Evolutionary conservation across 768 basidiomycete genomes (phyloP), one percentile per base, ranked within the genome.

Genomic region (Pleurotus djamor): DNA sequence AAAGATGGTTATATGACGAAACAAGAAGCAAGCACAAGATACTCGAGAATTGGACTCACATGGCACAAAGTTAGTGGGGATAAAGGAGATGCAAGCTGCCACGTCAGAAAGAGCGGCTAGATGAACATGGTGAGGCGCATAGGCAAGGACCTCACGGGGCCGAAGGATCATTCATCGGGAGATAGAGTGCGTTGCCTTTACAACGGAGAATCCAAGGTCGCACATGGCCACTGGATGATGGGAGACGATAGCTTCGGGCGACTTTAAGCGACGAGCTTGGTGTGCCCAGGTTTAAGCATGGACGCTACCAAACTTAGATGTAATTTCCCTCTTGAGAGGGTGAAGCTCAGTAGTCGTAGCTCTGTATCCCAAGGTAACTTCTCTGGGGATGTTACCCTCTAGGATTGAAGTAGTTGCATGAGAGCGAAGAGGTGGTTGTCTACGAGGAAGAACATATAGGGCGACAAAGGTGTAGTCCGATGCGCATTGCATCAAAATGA

Each of bases 101-200:
- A 56, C 54, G 54, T 56, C 54, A 44, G 41, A 56, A 16, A n/a
- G n/a, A 56, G 44, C 41, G 41, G 17, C 41, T 56, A 44, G 35
- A 56, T 10, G 41, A 38, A 14, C 41, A 17, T 14, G 44, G 41
- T 38, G 41, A 44, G 54, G 21, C 21, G 21, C 21, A 28, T 28
- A 28, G 21, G 33, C 12, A 33, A 56, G 41, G 14, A 28, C 54
- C 54, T 56, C 33, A 56, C 36, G 37, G 41, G 41, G 16, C 38
- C 41, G 54, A 56, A 32, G 28, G 33, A n/a, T 12, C 38, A 17
- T 38, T 28, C 28, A 56, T 44, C 54, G 51, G 14, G 37, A 56
- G 37, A 38, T n/a, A 28, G 54, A 41, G 41, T 56, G 54, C 54
- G 54, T 43, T 43, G 54, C 9, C 32, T n/a, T 17, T 16, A 52